Percentiles rank a stretch among this genome's conserved stretches.
phyloP scores from a whole-genome alignment of 2,329 filamentous ascomycete genomes.

The Talaromyces sp. region DNA sequence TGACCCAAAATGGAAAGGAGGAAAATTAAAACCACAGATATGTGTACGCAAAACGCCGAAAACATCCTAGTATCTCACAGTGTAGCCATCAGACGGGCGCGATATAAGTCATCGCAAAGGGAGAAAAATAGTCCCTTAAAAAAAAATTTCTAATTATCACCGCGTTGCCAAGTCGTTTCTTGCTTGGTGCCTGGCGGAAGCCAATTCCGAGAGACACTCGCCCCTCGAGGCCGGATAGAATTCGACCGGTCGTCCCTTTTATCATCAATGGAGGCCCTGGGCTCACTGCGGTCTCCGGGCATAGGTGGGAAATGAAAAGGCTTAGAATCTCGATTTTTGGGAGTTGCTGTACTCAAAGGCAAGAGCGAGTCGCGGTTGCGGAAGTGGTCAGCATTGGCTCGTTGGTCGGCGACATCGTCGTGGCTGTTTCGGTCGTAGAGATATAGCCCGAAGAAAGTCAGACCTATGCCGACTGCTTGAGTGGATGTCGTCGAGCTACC shows the following conservation, averaged over 20 bases:
- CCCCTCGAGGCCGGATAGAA: conserved; percentile 40
- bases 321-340: conserved; percentile 39
- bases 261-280: conserved; percentile 26
- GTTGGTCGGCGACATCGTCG: conserved; percentile 81
- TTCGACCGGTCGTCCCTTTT: conserved; percentile 50
- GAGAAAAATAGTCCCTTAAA: neutral
- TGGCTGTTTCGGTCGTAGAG: conserved; percentile 92
- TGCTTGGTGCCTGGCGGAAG: conserved; percentile 77
- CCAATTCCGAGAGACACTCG: conserved; percentile 53
- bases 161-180: conserved; percentile 74
- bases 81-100: conserved; percentile 1
- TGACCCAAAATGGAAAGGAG: neutral
- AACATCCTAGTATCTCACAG: conserved; percentile 12
- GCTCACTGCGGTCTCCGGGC: conserved; percentile 26
- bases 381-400: conserved; percentile 63
- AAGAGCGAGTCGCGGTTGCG: conserved; percentile 64
- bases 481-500: conserved; percentile 79
- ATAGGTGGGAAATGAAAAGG: conserved; percentile 37
- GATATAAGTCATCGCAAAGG: conserved; percentile 13
- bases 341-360: conserved; percentile 56
- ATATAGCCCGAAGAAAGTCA: conserved; percentile 91
- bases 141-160: conserved; percentile 37
- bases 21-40: conserved; percentile 1
- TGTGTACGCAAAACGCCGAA: conserved; percentile 16
- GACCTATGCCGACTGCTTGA: conserved; percentile 78